Conservation (phyloP, 176 grass and related monocot species). For the Carex littledalei region DNA sequence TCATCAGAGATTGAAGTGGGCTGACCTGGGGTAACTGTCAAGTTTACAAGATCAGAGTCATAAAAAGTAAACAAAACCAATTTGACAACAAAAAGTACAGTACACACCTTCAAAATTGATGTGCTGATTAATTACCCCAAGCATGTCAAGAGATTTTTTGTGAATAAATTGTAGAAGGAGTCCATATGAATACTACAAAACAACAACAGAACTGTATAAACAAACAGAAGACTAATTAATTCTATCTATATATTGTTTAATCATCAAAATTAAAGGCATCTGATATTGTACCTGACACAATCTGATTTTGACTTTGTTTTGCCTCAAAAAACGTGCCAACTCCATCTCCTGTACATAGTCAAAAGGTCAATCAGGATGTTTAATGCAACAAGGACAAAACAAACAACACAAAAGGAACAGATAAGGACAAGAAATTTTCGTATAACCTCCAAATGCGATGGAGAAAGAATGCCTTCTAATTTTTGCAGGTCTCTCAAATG, state of each 20-base stretch:
- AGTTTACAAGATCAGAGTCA: slow-evolving; percentile 29
- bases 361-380: slow-evolving; percentile 4
- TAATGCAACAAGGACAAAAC: background rate
- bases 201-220: slow-evolving; percentile 14
- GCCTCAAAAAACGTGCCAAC: slow-evolving; percentile 59
- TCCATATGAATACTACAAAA: slow-evolving; percentile 84
- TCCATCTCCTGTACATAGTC: slow-evolving; percentile 73
- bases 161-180: slow-evolving; percentile 87
- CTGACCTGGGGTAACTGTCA: slow-evolving; percentile 69
- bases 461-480: slow-evolving; percentile 89
- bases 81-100: slow-evolving; percentile 1
- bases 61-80: slow-evolving; percentile 21
- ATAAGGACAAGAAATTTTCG: slow-evolving; percentile 8
- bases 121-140: slow-evolving; percentile 82
- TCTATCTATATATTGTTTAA: background rate
- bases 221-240: background rate
- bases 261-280: slow-evolving; percentile 15
- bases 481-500: slow-evolving; percentile 91
- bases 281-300: slow-evolving; percentile 56
- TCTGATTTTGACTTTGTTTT: slow-evolving; percentile 91
- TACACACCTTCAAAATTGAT: slow-evolving; percentile 86
- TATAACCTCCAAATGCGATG: slow-evolving; percentile 84
- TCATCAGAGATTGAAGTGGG: slow-evolving; percentile 80
- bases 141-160: slow-evolving; percentile 75
- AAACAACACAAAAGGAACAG: background rate